Evolutionary conservation across 1,139 yeast species (phyloP).

Genomic region (Sugiyamaella grinbergsii): DNA sequence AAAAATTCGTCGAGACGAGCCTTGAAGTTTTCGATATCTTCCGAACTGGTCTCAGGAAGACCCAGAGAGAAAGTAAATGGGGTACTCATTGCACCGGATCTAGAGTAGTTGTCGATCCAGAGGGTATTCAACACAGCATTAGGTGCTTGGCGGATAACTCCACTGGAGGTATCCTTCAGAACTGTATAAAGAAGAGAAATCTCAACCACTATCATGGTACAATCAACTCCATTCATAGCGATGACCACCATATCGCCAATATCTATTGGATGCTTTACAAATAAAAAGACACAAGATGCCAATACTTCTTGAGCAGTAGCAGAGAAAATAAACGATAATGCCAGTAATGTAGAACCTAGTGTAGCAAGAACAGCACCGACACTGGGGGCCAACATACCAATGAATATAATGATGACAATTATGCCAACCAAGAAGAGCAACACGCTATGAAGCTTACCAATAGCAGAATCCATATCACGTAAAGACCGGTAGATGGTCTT

Average conservation of each 20-base stretch:
- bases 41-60: slow-evolving; percentile 44
- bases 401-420: slow-evolving; percentile 43
- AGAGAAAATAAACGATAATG: slow-evolving; percentile 46
- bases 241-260: slow-evolving; percentile 47
- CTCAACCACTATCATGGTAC: slow-evolving; percentile 40
- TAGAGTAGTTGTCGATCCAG: slow-evolving; percentile 46
- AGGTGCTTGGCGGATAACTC: slow-evolving; percentile 44
- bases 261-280: slow-evolving; percentile 49
- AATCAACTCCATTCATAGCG: slow-evolving; percentile 28
- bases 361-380: slow-evolving; percentile 48
- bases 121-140: slow-evolving; percentile 44
- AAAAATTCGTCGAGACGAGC: slow-evolving; percentile 39
- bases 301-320: slow-evolving; percentile 46
- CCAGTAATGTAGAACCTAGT: slow-evolving; percentile 46
- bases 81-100: slow-evolving; percentile 44
- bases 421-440: slow-evolving; percentile 42
- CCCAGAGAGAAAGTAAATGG: slow-evolving; percentile 38
- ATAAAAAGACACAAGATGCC: slow-evolving; percentile 46
- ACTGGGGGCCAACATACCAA: slow-evolving; percentile 48
- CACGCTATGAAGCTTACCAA: slow-evolving; percentile 44
- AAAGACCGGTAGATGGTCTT: slow-evolving; percentile 44
- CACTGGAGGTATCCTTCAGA: slow-evolving; percentile 38
- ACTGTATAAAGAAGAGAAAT: slow-evolving; percentile 45
- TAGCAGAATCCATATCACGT: slow-evolving; percentile 47
- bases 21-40: slow-evolving; percentile 42